phyloP scores from a whole-genome alignment of 495 filamentous ascomycete genomes.

The Xylaria flabelliformis region DNA sequence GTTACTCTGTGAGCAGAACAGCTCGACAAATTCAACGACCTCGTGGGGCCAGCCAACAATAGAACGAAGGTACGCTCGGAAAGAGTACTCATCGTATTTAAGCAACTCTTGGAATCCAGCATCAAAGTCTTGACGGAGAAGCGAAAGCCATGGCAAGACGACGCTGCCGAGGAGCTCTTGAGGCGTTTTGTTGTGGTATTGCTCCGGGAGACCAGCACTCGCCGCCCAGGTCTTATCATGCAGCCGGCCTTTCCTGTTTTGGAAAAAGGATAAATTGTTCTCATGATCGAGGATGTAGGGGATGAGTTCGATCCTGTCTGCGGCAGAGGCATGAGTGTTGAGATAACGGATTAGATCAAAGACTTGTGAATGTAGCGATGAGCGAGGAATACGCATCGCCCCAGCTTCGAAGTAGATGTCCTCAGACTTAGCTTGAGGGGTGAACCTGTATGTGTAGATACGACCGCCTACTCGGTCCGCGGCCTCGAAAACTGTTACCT shows the following conservation, averaged over 20 bases:
- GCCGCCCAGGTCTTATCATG: no score
- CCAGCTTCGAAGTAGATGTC: constrained; percentile 32
- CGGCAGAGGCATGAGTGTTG: constrained; percentile 20
- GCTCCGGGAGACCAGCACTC: no score
- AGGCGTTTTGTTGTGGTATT: no score
- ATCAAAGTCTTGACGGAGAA: constrained; percentile 22
- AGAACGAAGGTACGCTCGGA: constrained; percentile 20
- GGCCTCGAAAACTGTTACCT: constrained; percentile 32
- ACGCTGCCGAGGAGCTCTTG: constrained; percentile 21
- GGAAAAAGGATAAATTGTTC: no score
- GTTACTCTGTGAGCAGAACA: constrained; percentile 32
- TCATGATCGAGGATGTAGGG: constrained; percentile 8
- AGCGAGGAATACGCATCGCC: constrained; percentile 32
- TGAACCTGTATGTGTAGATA: constrained; percentile 33
- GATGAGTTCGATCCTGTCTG: constrained; percentile 23
- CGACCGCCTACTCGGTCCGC: constrained; percentile 30
- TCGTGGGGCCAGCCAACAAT: constrained; percentile 26
- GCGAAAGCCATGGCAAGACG: constrained; percentile 16
- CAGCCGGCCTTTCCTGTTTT: no score
- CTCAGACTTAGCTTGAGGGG: constrained; percentile 19
- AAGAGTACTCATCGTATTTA: constrained; percentile 25
- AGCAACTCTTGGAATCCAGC: constrained; percentile 14
- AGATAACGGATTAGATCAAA: constrained; percentile 30
- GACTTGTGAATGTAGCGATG: constrained; percentile 24
- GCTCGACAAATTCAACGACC: constrained; percentile 32